phyloP scores from a whole-genome alignment of 371 early-diverging fungal species.

The Mucor irregularis region DNA sequence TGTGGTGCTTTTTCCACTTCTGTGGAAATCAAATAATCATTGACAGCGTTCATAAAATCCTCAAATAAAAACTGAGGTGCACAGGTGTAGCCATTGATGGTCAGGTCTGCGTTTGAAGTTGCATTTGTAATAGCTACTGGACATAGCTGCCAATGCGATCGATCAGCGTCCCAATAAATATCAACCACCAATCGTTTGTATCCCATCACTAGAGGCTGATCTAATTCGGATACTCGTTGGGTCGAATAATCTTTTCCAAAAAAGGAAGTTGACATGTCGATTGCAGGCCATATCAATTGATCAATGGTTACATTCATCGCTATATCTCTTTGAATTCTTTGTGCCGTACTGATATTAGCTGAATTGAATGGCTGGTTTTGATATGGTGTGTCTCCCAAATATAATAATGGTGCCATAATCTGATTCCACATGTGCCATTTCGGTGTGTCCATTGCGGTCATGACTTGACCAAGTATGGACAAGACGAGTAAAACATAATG shows the following conservation, averaged over 20 bases:
- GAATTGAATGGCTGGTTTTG: conserved; percentile 21
- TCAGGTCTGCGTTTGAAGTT: neutral
- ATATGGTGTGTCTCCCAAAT: conserved; percentile 30
- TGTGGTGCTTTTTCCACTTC: conserved; percentile 7
- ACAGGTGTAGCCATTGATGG: conserved; percentile 1
- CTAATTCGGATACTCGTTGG: conserved; percentile 10
- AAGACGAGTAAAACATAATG: neutral
- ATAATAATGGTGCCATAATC: neutral
- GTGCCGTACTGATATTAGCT: conserved; percentile 19
- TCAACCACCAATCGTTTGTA: conserved; percentile 43
- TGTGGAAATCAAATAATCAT: conserved; percentile 23
- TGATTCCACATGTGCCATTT: neutral
- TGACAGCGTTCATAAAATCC: conserved; percentile 26
- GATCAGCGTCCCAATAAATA: conserved; percentile 35
- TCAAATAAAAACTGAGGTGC: conserved; percentile 20
- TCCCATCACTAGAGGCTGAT: conserved; percentile 27
- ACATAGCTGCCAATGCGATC: conserved; percentile 39
- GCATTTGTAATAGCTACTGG: conserved; percentile 10
- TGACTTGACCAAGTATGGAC: no score
- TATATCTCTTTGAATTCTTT: conserved; percentile 45
- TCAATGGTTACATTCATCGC: conserved; percentile 42
- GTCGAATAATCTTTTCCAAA: conserved; percentile 36
- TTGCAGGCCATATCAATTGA: conserved; percentile 42
- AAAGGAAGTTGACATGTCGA: conserved; percentile 32
- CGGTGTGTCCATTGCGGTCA: no score